Conservation (phyloP, 371 early-diverging fungal species). For the Rhizopus sp. region DNA sequence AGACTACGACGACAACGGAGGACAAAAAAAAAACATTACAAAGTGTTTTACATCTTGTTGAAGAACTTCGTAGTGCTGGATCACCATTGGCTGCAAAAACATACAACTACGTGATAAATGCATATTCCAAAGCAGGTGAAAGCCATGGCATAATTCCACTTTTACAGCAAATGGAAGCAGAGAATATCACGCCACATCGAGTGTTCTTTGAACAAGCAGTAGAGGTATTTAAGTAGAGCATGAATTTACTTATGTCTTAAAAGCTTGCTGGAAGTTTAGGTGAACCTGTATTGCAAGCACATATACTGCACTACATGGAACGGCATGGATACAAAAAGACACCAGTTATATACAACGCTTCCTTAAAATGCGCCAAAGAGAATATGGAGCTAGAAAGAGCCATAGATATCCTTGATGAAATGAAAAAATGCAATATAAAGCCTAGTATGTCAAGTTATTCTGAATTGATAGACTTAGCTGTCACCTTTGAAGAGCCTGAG, state of each 20-base stretch:
- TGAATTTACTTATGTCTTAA: background rate
- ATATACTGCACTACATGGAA: slow-evolving; percentile 32
- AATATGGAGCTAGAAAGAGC: slow-evolving; percentile 43
- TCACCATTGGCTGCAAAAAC: slow-evolving; percentile 17
- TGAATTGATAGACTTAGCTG: slow-evolving; percentile 21
- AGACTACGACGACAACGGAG: too few species aligned
- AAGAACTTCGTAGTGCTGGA: slow-evolving; percentile 15
- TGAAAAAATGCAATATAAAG: slow-evolving; percentile 23
- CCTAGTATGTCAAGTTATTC: slow-evolving; percentile 21
- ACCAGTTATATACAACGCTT: slow-evolving; percentile 17
- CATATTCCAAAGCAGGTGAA: slow-evolving; percentile 26
- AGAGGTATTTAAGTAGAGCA: slow-evolving; percentile 17
- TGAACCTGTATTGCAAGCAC: slow-evolving; percentile 24
- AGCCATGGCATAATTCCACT: slow-evolving; percentile 10
- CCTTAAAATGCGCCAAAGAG: slow-evolving; percentile 35
- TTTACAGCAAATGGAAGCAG: slow-evolving; percentile 26
- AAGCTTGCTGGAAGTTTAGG: slow-evolving; percentile 30
- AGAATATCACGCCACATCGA: slow-evolving; percentile 14
- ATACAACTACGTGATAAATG: slow-evolving; percentile 31
- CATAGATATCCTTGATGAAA: slow-evolving; percentile 38
- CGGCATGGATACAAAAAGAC: slow-evolving; percentile 15
- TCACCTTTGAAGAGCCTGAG: slow-evolving; percentile 18
- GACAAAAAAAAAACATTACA: background rate
- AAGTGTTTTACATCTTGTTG: slow-evolving; percentile 11
- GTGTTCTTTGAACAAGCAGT: slow-evolving; percentile 30